Evolutionary conservation across 208 protist species (phyloP), one percentile per base, ranked within the genome.

Genomic region (Leishmania gerbilli): DNA sequence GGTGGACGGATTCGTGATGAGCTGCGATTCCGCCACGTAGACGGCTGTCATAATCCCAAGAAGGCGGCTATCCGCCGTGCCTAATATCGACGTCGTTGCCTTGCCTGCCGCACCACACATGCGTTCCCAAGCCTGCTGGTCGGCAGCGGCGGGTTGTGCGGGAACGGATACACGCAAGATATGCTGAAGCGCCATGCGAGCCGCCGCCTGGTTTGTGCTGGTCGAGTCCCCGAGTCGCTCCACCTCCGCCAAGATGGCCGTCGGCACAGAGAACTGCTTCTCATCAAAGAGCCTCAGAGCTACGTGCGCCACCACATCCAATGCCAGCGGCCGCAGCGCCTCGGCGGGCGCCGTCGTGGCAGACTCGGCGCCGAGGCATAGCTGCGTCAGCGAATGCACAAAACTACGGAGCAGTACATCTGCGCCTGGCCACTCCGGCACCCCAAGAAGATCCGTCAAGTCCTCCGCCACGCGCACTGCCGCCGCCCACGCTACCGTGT

Each of bases 381-480:
- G 69, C 34, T 92, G 87, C 9, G 84, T 76, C 51, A 96, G 78
- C 17, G 74, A 67, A 27, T 89, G 74, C 34, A 98, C 84, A 2
- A 89, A 74, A 8, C 69, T 77, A 56, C 89, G 95, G 72, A 96
- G 84, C 55, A 98, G 82, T 24, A 89, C 40, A 77, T 98, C 93
- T 6, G 93, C 95, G 3, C 69, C 91, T 9, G 93, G 92, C 87
- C 90, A 98, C 74, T 95, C 90, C 6, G 92, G 92, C 40, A 90
- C 62, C 21, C 91, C 88, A 3, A 98, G 67, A 37, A 96, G 87
- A 45, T 91, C 82, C n/a, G 89, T 84, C 37, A 96, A 81, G 85
- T 98, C 93, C 77, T 97, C 93, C 42, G 86, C 82, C 37, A 98
- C 74, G 58, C 88, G 87, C 47, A 91, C 67, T 64, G 89, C 78